Conservation (phyloP, 2,329 filamentous ascomycete species). For the Nemania sp. region DNA sequence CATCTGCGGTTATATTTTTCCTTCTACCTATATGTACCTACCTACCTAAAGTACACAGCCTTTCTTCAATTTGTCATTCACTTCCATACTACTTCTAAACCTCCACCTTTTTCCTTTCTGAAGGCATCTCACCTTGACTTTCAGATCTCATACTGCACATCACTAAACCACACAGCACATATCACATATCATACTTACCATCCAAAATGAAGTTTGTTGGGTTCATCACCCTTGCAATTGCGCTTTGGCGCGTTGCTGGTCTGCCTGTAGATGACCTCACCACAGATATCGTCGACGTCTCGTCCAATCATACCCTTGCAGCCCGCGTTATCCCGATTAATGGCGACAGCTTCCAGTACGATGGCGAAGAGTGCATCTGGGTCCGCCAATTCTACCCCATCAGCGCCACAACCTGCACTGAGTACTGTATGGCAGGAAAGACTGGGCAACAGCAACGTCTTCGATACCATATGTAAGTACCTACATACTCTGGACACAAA, state of each 20-base stretch:
- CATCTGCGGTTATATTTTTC: too few relatives aligned
- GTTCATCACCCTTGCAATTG: neutral
- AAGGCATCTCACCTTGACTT: too few relatives aligned
- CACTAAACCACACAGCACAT: too few relatives aligned
- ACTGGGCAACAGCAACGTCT: constrained; percentile 14
- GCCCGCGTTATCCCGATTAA: neutral
- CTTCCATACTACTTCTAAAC: too few relatives aligned
- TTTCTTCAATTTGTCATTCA: too few relatives aligned
- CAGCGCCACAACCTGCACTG: constrained; percentile 22
- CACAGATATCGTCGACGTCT: neutral
- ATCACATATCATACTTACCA: too few relatives aligned
- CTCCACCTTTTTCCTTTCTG: too few relatives aligned
- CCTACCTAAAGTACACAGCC: too few relatives aligned
- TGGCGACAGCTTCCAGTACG: constrained; percentile 18
- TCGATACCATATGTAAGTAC: constrained; percentile 28
- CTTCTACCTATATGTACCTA: too few relatives aligned
- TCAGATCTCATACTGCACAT: too few relatives aligned
- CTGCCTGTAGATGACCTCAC: constrained; percentile 1
- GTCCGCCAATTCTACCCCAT: constrained; percentile 12
- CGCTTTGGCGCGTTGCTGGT: neutral
- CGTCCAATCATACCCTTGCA: neutral
- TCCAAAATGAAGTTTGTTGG: neutral
- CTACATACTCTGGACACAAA: neutral
- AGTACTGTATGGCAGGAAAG: constrained; percentile 23
- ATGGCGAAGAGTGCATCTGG: constrained; percentile 20